A percentile compares a stretch with the other conserved stretches of the same genome.
Evolutionary conservation across 257 asterid species (phyloP).

Genomic region (Hygrophila difformis): DNA sequence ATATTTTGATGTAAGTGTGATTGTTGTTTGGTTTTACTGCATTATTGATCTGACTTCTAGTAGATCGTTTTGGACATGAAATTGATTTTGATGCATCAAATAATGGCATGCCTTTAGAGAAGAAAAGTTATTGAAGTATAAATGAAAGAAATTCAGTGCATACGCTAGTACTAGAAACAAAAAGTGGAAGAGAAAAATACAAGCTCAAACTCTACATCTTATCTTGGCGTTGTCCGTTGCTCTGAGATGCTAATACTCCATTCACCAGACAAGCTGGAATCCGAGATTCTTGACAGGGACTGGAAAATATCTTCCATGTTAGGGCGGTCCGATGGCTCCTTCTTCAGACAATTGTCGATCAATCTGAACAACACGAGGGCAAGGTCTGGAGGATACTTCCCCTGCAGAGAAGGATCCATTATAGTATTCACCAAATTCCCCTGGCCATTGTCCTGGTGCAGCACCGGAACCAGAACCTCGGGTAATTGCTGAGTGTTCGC

Average conservation of each 20-base stretch:
- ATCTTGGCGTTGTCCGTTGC: constrained; percentile 24
- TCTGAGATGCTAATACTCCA: constrained; percentile 33
- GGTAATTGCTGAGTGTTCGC: constrained; percentile 20
- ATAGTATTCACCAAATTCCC: constrained; percentile 28
- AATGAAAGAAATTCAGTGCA: too few relatives aligned
- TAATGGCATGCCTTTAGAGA: too few relatives aligned
- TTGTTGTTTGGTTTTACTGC: too few relatives aligned
- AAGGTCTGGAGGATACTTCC: constrained; percentile 46
- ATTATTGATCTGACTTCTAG: too few relatives aligned
- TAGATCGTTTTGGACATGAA: too few relatives aligned
- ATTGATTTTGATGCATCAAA: too few relatives aligned
- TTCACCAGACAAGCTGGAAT: constrained; percentile 47
- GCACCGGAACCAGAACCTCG: constrained; percentile 28
- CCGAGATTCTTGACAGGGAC: constrained; percentile 45
- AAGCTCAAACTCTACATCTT: constrained; percentile 1
- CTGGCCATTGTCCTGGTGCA: constrained; percentile 28
- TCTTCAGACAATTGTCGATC: constrained; percentile 49
- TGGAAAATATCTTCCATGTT: constrained; percentile 59
- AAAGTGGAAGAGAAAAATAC: not conserved
- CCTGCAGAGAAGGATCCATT: constrained; percentile 52
- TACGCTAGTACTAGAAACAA: too few relatives aligned
- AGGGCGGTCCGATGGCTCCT: constrained; percentile 59
- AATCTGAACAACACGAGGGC: constrained; percentile 36
- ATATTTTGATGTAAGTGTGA: too few relatives aligned
- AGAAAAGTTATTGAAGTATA: too few relatives aligned